Evolutionary conservation across 306 rosid species (phyloP).

Genomic region (Gillenia trifoliata): DNA sequence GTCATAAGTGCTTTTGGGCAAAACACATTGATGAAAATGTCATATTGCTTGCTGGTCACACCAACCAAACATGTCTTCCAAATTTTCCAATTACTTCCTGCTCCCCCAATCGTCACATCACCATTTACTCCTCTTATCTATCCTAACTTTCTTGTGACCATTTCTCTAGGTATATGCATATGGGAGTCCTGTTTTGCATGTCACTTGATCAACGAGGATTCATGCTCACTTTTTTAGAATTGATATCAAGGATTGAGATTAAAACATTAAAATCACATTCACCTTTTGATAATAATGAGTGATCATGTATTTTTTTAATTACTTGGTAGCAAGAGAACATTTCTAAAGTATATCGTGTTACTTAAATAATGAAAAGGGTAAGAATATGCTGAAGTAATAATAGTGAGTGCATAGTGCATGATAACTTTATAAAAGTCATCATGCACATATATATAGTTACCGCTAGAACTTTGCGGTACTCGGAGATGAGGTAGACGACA

Average conservation of each 20-base stretch:
- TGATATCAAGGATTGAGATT: not conserved
- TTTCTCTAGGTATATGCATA: not conserved
- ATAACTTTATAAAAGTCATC: not conserved
- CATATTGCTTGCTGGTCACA: conserved; percentile 11
- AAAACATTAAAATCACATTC: too few relatives aligned
- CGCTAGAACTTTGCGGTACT: conserved; percentile 58
- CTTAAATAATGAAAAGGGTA: not conserved
- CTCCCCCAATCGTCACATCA: not conserved
- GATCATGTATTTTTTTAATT: not conserved
- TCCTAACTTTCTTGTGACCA: conserved; percentile 6
- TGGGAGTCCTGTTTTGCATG: not conserved
- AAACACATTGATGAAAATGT: not conserved
- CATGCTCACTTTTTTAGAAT: not conserved
- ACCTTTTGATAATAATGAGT: not conserved
- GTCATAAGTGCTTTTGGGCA: not conserved
- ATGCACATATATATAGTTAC: conserved; percentile 23
- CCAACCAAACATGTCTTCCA: conserved; percentile 9
- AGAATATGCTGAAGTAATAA: not conserved
- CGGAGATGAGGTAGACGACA: conserved; percentile 58
- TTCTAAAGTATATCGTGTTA: not conserved
- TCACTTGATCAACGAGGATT: not conserved
- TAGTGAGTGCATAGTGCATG: not conserved
- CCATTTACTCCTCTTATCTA: not conserved
- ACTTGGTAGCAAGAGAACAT: not conserved
- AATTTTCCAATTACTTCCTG: conserved; percentile 5